Conservation (phyloP, 257 asterid species). For the Leonotis leonurus region DNA sequence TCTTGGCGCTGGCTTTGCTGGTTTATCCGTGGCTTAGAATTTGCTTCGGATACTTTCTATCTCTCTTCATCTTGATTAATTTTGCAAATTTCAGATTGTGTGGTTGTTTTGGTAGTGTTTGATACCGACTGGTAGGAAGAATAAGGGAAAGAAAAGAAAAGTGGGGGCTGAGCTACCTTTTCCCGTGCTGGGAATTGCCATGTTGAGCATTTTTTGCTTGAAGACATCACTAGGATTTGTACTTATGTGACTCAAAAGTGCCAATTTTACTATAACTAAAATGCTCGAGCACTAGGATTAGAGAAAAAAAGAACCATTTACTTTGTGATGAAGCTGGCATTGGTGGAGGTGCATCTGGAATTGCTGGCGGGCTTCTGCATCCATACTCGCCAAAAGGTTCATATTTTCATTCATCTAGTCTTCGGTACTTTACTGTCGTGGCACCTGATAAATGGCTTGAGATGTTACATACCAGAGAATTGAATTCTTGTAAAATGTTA, state of each 20-base stretch:
- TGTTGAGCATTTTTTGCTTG: not conserved
- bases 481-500: too few relatives aligned
- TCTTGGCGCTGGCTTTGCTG: slow-evolving; percentile 99
- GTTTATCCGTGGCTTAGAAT: slow-evolving; percentile 88
- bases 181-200: not conserved
- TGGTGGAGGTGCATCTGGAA: slow-evolving; percentile 99
- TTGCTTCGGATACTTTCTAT: slow-evolving; percentile 52
- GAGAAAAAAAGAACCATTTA: not conserved
- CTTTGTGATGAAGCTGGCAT: slow-evolving; percentile 64
- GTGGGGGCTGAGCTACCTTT: too few relatives aligned
- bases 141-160: not conserved
- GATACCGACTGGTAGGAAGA: too few relatives aligned
- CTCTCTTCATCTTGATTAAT: not conserved
- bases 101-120: not conserved
- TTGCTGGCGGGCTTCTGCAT: slow-evolving; percentile 96
- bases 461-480: too few relatives aligned
- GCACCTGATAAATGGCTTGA: too few relatives aligned
- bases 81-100: not conserved
- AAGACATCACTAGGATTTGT: not conserved
- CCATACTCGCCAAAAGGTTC: slow-evolving; percentile 95
- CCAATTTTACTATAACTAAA: too few relatives aligned
- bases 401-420: not conserved
- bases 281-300: not conserved
- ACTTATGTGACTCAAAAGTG: too few relatives aligned
- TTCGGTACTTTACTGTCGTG: slow-evolving; percentile 1